phyloP scores from a whole-genome alignment of 805 yeast species.

The Saturnispora saitoi region DNA sequence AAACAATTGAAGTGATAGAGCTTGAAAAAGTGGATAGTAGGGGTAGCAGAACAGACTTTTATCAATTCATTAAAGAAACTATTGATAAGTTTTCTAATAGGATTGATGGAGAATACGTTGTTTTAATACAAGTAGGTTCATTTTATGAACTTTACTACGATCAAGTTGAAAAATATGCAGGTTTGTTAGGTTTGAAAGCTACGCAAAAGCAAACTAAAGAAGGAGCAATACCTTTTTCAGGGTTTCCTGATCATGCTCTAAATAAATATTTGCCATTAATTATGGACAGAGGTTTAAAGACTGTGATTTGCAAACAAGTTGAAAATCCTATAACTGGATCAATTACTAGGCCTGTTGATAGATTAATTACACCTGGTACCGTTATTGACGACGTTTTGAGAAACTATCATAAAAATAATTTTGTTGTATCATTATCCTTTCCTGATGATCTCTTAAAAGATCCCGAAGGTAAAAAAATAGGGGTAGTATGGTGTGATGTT shows the following conservation, averaged over 20 bases:
- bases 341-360: slow-evolving; percentile 59
- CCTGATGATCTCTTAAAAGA: slow-evolving; percentile 39
- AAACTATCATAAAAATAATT: slow-evolving; percentile 65
- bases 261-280: slow-evolving; percentile 66
- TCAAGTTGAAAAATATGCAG: slow-evolving; percentile 71
- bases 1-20: background rate
- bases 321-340: slow-evolving; percentile 22
- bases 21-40: slow-evolving; percentile 2
- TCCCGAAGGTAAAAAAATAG: slow-evolving; percentile 38
- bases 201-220: slow-evolving; percentile 44
- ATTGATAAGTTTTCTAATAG: slow-evolving; percentile 20
- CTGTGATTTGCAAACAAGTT: slow-evolving; percentile 75
- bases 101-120: slow-evolving; percentile 34
- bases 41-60: slow-evolving; percentile 22
- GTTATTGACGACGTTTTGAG: slow-evolving; percentile 78
- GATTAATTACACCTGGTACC: slow-evolving; percentile 90
- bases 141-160: slow-evolving; percentile 85
- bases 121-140: slow-evolving; percentile 75
- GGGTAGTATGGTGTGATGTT: slow-evolving; percentile 83
- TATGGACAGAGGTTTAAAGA: slow-evolving; percentile 62
- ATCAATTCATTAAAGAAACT: slow-evolving; percentile 24
- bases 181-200: slow-evolving; percentile 60
- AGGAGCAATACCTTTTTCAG: slow-evolving; percentile 70
- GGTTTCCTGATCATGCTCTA: slow-evolving; percentile 70
- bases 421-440: slow-evolving; percentile 53